These are phyloP conservation scores for Talaromyces liani DNA, from an alignment of 495 filamentous ascomycete species.

Conservation along the genomic window DNA sequence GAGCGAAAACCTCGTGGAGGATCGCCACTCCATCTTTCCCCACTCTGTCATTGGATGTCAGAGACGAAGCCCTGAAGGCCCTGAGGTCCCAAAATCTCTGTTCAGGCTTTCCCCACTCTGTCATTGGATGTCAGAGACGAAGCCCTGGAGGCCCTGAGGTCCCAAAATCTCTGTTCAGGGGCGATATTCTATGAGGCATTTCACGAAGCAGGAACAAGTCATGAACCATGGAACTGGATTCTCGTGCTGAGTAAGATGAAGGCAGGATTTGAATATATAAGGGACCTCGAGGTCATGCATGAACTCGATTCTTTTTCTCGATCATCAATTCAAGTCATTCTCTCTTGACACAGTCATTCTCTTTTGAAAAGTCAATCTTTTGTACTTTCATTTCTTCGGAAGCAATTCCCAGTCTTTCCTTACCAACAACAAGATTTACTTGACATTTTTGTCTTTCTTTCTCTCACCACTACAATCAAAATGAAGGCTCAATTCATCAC, in stretches of 20 bases:
- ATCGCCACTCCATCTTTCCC: conserved; percentile 1
- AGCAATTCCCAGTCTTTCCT: neutral
- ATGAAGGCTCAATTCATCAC: conserved; percentile 7
- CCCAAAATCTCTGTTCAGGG: neutral
- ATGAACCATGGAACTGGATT: neutral
- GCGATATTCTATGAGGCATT: neutral
- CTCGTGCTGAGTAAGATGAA: neutral
- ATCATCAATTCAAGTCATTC: neutral
- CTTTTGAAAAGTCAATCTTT: neutral
- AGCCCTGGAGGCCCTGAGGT: neutral
- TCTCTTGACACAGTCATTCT: conserved; percentile 1
- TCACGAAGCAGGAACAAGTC: neutral
- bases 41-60: neutral
- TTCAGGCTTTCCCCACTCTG: neutral
- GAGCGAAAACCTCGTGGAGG: conserved; percentile 4
- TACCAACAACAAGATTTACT: neutral
- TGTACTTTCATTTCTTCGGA: neutral
- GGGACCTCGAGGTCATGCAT: neutral
- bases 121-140: neutral
- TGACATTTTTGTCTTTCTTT: neutral
- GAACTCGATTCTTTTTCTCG: neutral
- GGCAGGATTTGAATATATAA: neutral
- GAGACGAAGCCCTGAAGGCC: neutral
- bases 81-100: neutral
- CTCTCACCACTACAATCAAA: conserved; percentile 1